Percentiles rank a stretch among this genome's conserved stretches.
These are phyloP conservation scores for Ensete glaucum DNA, from an alignment of 176 grass and related monocot species.

Conservation along the genomic window DNA sequence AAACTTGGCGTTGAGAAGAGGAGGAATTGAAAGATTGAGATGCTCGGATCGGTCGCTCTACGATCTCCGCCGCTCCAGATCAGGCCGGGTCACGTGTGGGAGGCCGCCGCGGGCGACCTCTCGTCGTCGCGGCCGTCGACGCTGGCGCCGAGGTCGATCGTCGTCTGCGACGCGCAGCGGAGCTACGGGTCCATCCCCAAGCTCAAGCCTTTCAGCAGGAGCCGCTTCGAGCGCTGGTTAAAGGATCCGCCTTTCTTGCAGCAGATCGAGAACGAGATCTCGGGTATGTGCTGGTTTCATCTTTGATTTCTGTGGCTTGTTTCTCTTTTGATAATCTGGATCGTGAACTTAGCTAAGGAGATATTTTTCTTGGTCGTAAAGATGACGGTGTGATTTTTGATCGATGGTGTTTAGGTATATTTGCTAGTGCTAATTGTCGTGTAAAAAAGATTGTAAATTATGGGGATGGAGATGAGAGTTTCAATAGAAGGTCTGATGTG, in stretches of 20 bases:
- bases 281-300: conserved; percentile 21
- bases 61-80: conserved; percentile 12
- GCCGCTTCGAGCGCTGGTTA: conserved; percentile 50
- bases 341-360: too few species aligned
- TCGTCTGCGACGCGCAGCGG: conserved; percentile 34
- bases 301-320: background rate
- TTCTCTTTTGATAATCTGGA: too few species aligned
- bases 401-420: too few species aligned
- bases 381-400: too few species aligned
- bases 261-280: conserved; percentile 56
- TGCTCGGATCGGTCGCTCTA: conserved; percentile 49
- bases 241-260: conserved; percentile 60
- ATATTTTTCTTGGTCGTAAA: too few species aligned
- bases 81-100: conserved; percentile 2
- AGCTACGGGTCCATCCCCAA: conserved; percentile 67
- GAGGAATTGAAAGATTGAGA: background rate
- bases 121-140: background rate
- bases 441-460: too few species aligned
- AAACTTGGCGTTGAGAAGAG: background rate
- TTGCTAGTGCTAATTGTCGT: too few species aligned
- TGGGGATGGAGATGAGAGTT: too few species aligned
- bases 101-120: background rate
- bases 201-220: conserved; percentile 56
- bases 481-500: background rate
- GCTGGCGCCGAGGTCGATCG: conserved; percentile 10